phyloP scores from a whole-genome alignment of 805 yeast genomes.

The Teunomyces stri region DNA sequence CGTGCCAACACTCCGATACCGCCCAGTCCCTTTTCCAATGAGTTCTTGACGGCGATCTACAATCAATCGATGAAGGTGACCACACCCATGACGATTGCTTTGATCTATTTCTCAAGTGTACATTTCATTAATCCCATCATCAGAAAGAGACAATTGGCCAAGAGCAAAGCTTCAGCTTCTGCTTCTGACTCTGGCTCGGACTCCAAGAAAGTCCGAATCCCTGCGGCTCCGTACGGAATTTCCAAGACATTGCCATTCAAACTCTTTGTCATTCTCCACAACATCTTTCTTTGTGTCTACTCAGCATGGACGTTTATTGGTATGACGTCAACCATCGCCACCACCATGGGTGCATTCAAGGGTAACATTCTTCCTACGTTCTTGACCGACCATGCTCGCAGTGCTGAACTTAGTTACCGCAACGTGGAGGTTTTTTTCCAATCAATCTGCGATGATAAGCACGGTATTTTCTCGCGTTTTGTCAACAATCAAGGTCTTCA shows the following conservation, averaged over 20 bases:
- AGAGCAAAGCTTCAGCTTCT: conserved; percentile 14
- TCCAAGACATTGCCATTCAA: conserved; percentile 48
- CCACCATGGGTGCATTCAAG: conserved; percentile 30
- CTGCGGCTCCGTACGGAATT: conserved; percentile 53
- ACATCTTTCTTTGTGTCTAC: conserved; percentile 59
- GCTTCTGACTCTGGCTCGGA: conserved; percentile 16
- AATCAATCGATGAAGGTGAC: conserved; percentile 44
- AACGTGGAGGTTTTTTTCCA: conserved; percentile 52
- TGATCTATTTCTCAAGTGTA: conserved; percentile 56
- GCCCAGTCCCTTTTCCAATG: conserved; percentile 32
- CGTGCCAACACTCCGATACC: conserved; percentile 29
- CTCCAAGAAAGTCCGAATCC: conserved; percentile 33
- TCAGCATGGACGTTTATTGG: conserved; percentile 71
- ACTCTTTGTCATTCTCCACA: conserved; percentile 57
- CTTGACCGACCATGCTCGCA: background rate
- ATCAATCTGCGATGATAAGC: conserved; percentile 56
- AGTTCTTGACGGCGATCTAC: conserved; percentile 33
- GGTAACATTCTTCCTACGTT: conserved; percentile 12
- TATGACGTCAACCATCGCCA: conserved; percentile 52
- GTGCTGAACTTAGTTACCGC: background rate
- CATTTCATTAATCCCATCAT: conserved; percentile 51
- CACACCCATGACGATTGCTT: conserved; percentile 57
- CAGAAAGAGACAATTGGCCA: conserved; percentile 43
- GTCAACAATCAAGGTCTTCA: conserved; percentile 16
- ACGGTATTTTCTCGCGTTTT: conserved; percentile 52